A percentile compares a stretch with the other conserved stretches of the same genome.
These are phyloP conservation scores for Claviceps sp. DNA, from an alignment of 2,329 filamentous ascomycete genomes.

Conservation along the genomic window DNA sequence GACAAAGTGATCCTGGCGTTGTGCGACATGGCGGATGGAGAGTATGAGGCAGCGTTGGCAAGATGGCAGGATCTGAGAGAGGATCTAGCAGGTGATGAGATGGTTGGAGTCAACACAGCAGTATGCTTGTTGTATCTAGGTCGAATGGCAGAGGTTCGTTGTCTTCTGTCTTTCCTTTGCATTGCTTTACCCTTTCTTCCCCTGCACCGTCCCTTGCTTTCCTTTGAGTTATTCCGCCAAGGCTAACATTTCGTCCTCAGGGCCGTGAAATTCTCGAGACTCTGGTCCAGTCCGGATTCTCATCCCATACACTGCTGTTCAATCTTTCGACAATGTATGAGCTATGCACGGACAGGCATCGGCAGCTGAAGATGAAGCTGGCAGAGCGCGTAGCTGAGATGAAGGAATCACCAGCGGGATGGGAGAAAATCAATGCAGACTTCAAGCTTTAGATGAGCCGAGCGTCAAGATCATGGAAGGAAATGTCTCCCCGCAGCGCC, in stretches of 20 bases:
- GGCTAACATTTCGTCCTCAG: slow-evolving; percentile 19
- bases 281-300: slow-evolving; percentile 46
- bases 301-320: slow-evolving; percentile 72
- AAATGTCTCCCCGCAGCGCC: too few relatives aligned
- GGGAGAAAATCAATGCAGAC: slow-evolving; percentile 59
- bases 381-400: slow-evolving; percentile 54
- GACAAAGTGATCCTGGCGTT: slow-evolving; percentile 50
- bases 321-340: slow-evolving; percentile 89
- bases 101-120: slow-evolving; percentile 69
- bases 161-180: background rate
- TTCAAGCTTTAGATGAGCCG: slow-evolving; percentile 51
- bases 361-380: slow-evolving; percentile 55
- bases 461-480: background rate
- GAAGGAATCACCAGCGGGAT: slow-evolving; percentile 42
- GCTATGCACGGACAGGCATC: slow-evolving; percentile 67
- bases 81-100: slow-evolving; percentile 39
- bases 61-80: slow-evolving; percentile 43
- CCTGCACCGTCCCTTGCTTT: too few relatives aligned
- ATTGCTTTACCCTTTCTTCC: background rate
- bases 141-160: slow-evolving; percentile 51
- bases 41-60: slow-evolving; percentile 49
- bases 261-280: slow-evolving; percentile 54
- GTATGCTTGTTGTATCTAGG: slow-evolving; percentile 77
- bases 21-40: slow-evolving; percentile 63
- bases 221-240: background rate